These are phyloP conservation scores for Penicillium nucicola DNA, from an alignment of 495 filamentous ascomycete species.

Conservation along the genomic window DNA sequence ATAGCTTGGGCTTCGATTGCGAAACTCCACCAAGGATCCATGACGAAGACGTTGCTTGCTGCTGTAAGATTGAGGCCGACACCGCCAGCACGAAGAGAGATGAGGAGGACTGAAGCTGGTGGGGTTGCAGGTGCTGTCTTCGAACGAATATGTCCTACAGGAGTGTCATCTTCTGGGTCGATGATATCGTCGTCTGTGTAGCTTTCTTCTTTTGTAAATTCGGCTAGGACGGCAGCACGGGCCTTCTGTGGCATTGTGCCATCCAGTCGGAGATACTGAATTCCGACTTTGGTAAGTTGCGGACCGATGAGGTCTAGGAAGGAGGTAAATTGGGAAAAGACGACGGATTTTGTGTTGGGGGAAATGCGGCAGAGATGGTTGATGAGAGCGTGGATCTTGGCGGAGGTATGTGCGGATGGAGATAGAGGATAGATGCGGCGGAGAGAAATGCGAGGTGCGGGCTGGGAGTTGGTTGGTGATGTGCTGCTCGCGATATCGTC, in stretches of 20 bases:
- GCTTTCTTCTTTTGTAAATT: conserved; percentile 57
- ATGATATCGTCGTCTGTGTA: conserved; percentile 34
- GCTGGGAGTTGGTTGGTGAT: conserved; percentile 28
- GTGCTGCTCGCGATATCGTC: conserved; percentile 31
- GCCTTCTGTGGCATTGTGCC: conserved; percentile 85
- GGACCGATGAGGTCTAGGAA: conserved; percentile 89
- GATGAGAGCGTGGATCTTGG: conserved; percentile 81
- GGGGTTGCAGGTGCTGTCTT: conserved; percentile 16
- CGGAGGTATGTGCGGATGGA: conserved; percentile 56
- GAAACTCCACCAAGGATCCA: conserved; percentile 99
- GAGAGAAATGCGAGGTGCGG: conserved; percentile 67
- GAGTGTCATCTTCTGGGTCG: conserved; percentile 23
- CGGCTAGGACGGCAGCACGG: conserved; percentile 67
- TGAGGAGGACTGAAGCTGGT: conserved; percentile 58
- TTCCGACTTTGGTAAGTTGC: conserved; percentile 64
- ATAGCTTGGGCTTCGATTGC: conserved; percentile 97
- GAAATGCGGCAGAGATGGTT: conserved; percentile 67
- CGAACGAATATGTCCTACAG: too few relatives aligned
- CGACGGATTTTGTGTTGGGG: conserved; percentile 77
- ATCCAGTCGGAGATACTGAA: conserved; percentile 82
- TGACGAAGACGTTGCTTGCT: conserved; percentile 89
- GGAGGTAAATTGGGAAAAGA: conserved; percentile 96
- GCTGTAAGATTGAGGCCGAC: conserved; percentile 91
- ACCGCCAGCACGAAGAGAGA: conserved; percentile 86
- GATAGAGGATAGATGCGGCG: conserved; percentile 75